These are phyloP conservation scores for Miscanthus lutarioriparius DNA, from an alignment of 176 grass and related monocot genomes.

Conservation along the genomic window DNA sequence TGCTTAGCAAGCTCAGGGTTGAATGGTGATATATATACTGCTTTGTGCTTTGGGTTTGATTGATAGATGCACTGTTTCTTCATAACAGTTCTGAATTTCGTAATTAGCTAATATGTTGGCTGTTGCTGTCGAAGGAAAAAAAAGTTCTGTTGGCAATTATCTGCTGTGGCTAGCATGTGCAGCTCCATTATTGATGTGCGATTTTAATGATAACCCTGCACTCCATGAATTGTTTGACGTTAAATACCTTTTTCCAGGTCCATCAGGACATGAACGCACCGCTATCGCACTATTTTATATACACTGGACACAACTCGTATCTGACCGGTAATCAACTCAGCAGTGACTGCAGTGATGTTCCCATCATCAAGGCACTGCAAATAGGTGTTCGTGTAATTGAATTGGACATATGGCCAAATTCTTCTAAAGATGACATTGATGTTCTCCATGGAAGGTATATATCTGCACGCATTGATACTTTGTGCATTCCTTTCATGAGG, in stretches of 20 bases:
- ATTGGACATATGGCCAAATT: slow-evolving; percentile 98
- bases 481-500: not conserved
- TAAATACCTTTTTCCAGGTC: slow-evolving; percentile 57
- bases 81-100: not conserved
- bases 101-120: not conserved
- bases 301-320: slow-evolving; percentile 96
- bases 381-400: slow-evolving; percentile 93
- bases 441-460: slow-evolving; percentile 94
- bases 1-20: not conserved
- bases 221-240: slow-evolving; percentile 4
- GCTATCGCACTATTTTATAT: slow-evolving; percentile 91
- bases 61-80: not conserved
- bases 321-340: slow-evolving; percentile 97
- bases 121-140: not conserved
- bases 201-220: slow-evolving; percentile 14
- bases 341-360: slow-evolving; percentile 94
- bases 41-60: not conserved
- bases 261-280: slow-evolving; percentile 92
- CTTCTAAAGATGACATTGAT: slow-evolving; percentile 83
- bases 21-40: not conserved
- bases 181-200: not conserved
- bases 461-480: not conserved
- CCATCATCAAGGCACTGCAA: slow-evolving; percentile 93
- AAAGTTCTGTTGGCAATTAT: not conserved
- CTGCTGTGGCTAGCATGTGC: slow-evolving; percentile 10